Percentiles rank a stretch among this genome's conserved stretches.
Conservation (phyloP, 2,329 filamentous ascomycete species). For the Cladosporium sphaerospermum region DNA sequence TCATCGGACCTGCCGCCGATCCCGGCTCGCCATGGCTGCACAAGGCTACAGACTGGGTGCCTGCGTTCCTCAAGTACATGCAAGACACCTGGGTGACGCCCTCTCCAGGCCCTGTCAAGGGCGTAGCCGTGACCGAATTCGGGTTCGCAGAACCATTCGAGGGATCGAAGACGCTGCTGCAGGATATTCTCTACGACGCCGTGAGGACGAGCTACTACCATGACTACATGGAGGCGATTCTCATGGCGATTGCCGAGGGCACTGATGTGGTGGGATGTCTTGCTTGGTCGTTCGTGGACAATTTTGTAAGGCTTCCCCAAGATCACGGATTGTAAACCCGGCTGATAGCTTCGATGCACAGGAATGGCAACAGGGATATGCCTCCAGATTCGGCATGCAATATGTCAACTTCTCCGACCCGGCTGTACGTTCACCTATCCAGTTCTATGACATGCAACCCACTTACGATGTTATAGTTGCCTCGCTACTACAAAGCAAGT, state of each 20-base stretch:
- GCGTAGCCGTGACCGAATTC: conserved; percentile 33
- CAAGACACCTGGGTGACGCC: conserved; percentile 24
- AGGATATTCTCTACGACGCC: conserved; percentile 28
- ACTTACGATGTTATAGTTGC: conserved; percentile 15
- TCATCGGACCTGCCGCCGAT: conserved; percentile 28
- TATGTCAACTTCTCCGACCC: conserved; percentile 34
- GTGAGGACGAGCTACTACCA: conserved; percentile 28
- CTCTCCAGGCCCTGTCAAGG: conserved; percentile 12
- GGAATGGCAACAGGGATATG: conserved; percentile 28
- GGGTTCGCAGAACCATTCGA: conserved; percentile 34
- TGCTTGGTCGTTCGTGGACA: conserved; percentile 34
- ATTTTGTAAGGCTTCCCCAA: conserved; percentile 24
- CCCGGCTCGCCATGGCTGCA: conserved; percentile 29
- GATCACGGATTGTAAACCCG: too few relatives aligned
- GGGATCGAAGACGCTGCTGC: conserved; percentile 24
- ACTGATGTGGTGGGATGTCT: conserved; percentile 32
- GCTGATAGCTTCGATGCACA: not conserved
- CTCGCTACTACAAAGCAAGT: conserved; percentile 33
- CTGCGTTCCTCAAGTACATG: conserved; percentile 29
- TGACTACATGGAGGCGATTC: conserved; percentile 30
- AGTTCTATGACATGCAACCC: not conserved
- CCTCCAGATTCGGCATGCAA: conserved; percentile 33
- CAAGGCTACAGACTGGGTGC: conserved; percentile 32
- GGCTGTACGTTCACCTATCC: conserved; percentile 10
- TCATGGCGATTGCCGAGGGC: conserved; percentile 31